A percentile compares a stretch with the other conserved stretches of the same genome.
phyloP scores from a whole-genome alignment of 257 asterid genomes.

The Ajuga chamaepitys region DNA sequence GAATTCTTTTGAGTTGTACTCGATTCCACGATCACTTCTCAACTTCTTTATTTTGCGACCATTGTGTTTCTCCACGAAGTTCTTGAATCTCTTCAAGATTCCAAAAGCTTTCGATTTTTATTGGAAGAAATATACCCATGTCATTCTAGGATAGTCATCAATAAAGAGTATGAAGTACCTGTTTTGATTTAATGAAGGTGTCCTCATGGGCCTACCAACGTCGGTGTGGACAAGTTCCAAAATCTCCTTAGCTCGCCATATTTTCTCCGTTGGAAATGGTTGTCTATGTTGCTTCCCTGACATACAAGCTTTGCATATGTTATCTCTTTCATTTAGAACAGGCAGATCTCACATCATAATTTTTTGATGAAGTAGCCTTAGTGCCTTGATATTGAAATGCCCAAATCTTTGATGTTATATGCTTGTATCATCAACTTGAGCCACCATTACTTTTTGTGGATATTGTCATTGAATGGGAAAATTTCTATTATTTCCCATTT shows the following conservation, averaged over 20 bases:
- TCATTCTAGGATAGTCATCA: not conserved
- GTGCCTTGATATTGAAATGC: not conserved
- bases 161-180: not conserved
- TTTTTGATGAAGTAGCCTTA: not conserved
- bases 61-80: not conserved
- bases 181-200: not conserved
- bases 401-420: not conserved
- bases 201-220: not conserved
- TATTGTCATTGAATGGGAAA: not conserved
- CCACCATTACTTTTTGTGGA: not conserved
- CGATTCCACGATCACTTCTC: not conserved
- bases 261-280: not conserved
- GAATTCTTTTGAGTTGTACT: not conserved
- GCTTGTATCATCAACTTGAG: not conserved
- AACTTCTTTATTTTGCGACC: not conserved
- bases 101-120: not conserved
- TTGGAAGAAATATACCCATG: not conserved
- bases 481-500: not conserved
- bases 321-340: not conserved
- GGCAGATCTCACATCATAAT: not conserved
- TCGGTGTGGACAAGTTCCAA: not conserved
- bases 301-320: not conserved
- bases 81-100: not conserved
- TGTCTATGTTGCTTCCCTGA: not conserved
- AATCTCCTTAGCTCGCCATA: not conserved